Base-by-base conservation (phyloP, 768 basidiomycete genomes). In the Rhizopogon vinicolor region DNA sequence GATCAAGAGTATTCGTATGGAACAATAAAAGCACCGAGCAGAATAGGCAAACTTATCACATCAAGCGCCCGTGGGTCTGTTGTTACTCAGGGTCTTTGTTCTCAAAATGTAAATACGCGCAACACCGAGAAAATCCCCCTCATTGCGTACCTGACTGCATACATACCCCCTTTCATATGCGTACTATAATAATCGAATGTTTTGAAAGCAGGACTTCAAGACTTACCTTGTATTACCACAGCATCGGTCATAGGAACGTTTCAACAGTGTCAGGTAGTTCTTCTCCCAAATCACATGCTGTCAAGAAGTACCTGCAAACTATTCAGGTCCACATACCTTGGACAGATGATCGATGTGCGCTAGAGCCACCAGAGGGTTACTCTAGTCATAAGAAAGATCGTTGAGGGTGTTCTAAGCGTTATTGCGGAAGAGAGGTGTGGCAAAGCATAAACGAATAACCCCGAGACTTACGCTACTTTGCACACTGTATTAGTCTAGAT, bases 41-140 rank as follows among this genome's bases (percentile, higher is more conserved):
- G 51, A 56, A 54, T 8, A 22, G 40, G 53, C 28, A n/a, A 22
- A 25, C 25, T 25, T 25, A 25, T 25, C 25, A 25, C 25, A 25
- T 25, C 3, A 41, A 40, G 52, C 52, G 37, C 53, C 40, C 37
- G 29, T 54, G 3, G 22, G n/a, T 31, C 58, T 44, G 52, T 55
- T 49, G 48, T 28, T 45, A 64, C 59, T 53, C 57, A 31, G n/a
- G 25, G 18, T 40, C 60, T 52, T 67, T 67, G 66, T 67, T 49
- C 66, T 50, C 52, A 25, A 58, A 52, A 57, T 60, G 60, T 50
- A 25, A 25, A 13, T 31, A 45, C 31, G 54, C 54, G 37, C 46
- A 31, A 35, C 44, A n/a, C 29, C 28, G 44, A 41, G 19, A 55
- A 37, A 33, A 49, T 31, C 53, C 29, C 25, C 28, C 14, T 16